Conservation (phyloP, 2,329 filamentous ascomycete species). For the Penicillium nordicum region DNA sequence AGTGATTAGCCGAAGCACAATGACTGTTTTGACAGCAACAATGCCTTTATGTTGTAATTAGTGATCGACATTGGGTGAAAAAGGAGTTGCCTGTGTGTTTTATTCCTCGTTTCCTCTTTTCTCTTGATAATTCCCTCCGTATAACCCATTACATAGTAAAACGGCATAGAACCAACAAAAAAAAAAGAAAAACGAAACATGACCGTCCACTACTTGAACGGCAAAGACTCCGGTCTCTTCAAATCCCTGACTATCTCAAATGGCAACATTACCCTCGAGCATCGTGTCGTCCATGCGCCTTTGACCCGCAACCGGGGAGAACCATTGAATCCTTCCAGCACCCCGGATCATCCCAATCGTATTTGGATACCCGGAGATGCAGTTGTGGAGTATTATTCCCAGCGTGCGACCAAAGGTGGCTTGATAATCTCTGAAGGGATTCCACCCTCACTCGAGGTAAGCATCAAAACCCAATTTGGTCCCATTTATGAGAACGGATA, state of each 20-base stretch:
- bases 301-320: slow-evolving; percentile 54
- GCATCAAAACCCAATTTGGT: not conserved
- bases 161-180: not conserved
- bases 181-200: slow-evolving; percentile 7
- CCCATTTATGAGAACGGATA: not conserved
- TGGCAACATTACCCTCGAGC: slow-evolving; percentile 49
- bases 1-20: slow-evolving; percentile 15
- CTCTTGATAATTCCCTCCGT: not conserved
- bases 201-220: slow-evolving; percentile 21
- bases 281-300: slow-evolving; percentile 53
- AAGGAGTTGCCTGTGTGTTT: not conserved
- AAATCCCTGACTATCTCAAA: slow-evolving; percentile 45
- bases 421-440: slow-evolving; percentile 39
- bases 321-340: slow-evolving; percentile 43
- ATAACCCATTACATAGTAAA: not conserved
- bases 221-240: slow-evolving; percentile 41
- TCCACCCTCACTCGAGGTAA: slow-evolving; percentile 40
- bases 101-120: not conserved
- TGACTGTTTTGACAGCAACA: slow-evolving; percentile 4
- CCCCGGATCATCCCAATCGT: slow-evolving; percentile 47
- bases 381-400: slow-evolving; percentile 40
- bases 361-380: slow-evolving; percentile 49
- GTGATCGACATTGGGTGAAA: not conserved
- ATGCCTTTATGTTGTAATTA: not conserved
- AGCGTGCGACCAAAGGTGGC: slow-evolving; percentile 38